phyloP scores from a whole-genome alignment of 768 basidiomycete genomes.

The Lyophyllum atratum region DNA sequence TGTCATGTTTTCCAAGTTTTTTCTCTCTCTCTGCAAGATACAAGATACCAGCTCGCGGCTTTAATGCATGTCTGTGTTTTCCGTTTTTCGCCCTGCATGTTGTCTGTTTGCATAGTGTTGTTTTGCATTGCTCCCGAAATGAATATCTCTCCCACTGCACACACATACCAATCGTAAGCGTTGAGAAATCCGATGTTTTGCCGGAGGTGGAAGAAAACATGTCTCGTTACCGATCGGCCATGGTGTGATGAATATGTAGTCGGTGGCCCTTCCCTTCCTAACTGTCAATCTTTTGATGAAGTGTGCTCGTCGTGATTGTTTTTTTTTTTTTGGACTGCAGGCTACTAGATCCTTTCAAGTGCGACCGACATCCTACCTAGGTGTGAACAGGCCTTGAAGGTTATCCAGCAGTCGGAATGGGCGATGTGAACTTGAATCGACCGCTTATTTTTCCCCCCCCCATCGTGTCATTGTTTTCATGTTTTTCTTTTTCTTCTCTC shows the following conservation, averaged over 20 bases:
- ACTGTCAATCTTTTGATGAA: constrained; percentile 4
- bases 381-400: constrained; percentile 42
- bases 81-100: too few species aligned
- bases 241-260: too few species aligned
- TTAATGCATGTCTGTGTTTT: not conserved
- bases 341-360: constrained; percentile 49
- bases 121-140: not conserved
- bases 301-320: not conserved
- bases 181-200: too few species aligned
- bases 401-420: constrained; percentile 37
- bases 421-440: constrained; percentile 10
- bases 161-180: too few species aligned
- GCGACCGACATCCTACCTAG: constrained; percentile 53
- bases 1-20: not conserved
- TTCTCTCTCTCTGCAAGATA: not conserved
- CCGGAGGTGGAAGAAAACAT: too few species aligned
- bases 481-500: too few species aligned
- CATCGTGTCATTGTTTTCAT: not conserved
- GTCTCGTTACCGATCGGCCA: too few species aligned
- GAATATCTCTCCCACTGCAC: not conserved
- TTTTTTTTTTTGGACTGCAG: constrained; percentile 23
- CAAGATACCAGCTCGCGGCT: not conserved
- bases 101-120: not conserved
- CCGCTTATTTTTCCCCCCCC: not conserved
- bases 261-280: not conserved